Evolutionary conservation across 225 moss, liverwort and hornwort genomes (phyloP).

Genomic region (Physcomitrellopsis africana): DNA sequence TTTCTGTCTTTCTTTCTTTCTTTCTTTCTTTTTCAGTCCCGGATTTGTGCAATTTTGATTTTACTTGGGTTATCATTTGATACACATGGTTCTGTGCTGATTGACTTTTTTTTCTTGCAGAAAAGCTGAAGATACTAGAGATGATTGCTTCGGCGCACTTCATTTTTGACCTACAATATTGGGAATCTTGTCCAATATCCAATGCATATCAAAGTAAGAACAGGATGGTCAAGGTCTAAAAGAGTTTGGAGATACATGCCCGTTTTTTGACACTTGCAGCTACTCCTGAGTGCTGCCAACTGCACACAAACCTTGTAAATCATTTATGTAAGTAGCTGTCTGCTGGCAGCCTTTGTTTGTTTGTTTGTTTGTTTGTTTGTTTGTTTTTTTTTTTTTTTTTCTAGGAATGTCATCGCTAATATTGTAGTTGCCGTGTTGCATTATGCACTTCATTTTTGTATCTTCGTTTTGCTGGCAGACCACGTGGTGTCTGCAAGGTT

Average conservation of each 20-base stretch:
- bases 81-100: conserved; percentile 11
- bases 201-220: conserved; percentile 42
- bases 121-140: conserved; percentile 44
- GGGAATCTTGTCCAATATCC: conserved; percentile 36
- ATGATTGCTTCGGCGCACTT: conserved; percentile 34
- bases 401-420: too few species aligned
- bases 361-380: too few species aligned
- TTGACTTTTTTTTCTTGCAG: conserved; percentile 32
- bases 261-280: conserved; percentile 48
- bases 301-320: conserved; percentile 37
- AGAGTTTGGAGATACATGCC: conserved; percentile 42
- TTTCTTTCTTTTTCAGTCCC: neutral
- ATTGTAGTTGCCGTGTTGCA: too few species aligned
- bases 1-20: too few species aligned
- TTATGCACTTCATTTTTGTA: too few species aligned
- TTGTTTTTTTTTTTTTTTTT: too few species aligned
- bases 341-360: too few species aligned
- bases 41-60: neutral
- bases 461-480: too few species aligned
- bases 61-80: too few species aligned
- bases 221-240: conserved; percentile 33
- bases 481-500: too few species aligned
- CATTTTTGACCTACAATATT: conserved; percentile 42
- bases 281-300: conserved; percentile 46
- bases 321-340: conserved; percentile 13